Percentiles rank a stretch among this genome's conserved stretches.
These are phyloP conservation scores for Hemerocallis citrina DNA, from an alignment of 106 monocot species.

Conservation along the genomic window DNA sequence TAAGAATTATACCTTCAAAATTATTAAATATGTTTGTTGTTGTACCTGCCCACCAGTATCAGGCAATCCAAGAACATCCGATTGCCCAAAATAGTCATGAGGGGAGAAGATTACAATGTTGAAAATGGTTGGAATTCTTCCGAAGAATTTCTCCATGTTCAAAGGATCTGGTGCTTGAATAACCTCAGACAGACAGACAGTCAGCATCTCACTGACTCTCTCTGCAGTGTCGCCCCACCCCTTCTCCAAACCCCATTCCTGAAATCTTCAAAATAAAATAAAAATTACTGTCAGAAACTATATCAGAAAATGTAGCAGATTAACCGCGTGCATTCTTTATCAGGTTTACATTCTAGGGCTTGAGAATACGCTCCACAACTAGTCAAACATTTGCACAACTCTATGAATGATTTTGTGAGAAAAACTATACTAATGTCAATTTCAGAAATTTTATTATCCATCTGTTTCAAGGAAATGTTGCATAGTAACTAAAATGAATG, in stretches of 20 bases:
- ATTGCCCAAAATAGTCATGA: slow-evolving; percentile 94
- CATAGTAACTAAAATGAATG: too few species aligned
- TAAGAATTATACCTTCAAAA: too few species aligned
- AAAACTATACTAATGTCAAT: too few species aligned
- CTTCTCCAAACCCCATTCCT: slow-evolving; percentile 84
- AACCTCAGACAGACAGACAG: slow-evolving; percentile 77
- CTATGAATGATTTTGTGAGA: too few species aligned
- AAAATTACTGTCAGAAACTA: too few species aligned
- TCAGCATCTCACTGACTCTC: slow-evolving; percentile 58
- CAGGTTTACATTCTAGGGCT: too few species aligned
- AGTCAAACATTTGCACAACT: too few species aligned
- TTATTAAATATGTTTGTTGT: neutral
- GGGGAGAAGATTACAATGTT: slow-evolving; percentile 82
- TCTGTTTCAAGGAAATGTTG: too few species aligned
- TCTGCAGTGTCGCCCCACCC: slow-evolving; percentile 95
- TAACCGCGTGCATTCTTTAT: too few species aligned
- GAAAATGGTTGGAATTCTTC: slow-evolving; percentile 62
- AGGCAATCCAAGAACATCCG: slow-evolving; percentile 87
- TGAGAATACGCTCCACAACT: too few species aligned
- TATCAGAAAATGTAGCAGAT: too few species aligned
- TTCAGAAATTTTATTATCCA: too few species aligned
- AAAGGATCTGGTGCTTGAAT: slow-evolving; percentile 80
- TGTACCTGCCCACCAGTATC: slow-evolving; percentile 96
- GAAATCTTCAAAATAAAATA: slow-evolving; percentile 47
- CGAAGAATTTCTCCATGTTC: slow-evolving; percentile 81